A percentile compares a stretch with the other conserved stretches of the same genome.
Evolutionary conservation across 257 asterid genomes (phyloP).

Genomic region (Salvia hispanica): DNA sequence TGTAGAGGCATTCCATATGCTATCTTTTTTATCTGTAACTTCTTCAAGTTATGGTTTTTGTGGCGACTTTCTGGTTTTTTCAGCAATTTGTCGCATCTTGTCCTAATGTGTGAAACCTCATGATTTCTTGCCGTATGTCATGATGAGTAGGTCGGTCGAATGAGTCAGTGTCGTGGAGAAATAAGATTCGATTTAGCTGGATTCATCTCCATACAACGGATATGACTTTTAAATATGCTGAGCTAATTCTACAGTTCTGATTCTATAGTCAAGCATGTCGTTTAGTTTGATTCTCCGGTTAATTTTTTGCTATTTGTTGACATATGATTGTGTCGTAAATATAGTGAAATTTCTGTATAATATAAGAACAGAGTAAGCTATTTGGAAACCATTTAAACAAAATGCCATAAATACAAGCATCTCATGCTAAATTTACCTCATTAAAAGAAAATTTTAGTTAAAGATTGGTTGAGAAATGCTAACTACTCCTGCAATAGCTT

Average conservation of each 20-base stretch:
- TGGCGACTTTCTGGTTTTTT: background rate
- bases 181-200: background rate
- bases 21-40: background rate
- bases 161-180: constrained; percentile 3
- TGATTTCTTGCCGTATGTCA: background rate
- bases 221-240: background rate
- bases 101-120: constrained; percentile 4
- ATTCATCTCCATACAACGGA: background rate
- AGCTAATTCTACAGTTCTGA: background rate
- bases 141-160: no score
- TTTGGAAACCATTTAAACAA: background rate
- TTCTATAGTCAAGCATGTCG: background rate
- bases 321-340: background rate
- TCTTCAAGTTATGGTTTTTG: background rate
- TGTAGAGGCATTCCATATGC: background rate
- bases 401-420: background rate
- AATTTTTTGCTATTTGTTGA: background rate
- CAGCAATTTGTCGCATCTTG: background rate
- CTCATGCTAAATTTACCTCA: background rate
- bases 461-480: constrained; percentile 10
- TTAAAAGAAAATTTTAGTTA: background rate
- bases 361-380: background rate
- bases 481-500: background rate
- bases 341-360: background rate
- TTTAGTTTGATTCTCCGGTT: constrained; percentile 3